Evolutionary conservation across 2,329 filamentous ascomycete species (phyloP), one percentile per base, ranked within the genome.

Genomic region (Alternaria sp.): DNA sequence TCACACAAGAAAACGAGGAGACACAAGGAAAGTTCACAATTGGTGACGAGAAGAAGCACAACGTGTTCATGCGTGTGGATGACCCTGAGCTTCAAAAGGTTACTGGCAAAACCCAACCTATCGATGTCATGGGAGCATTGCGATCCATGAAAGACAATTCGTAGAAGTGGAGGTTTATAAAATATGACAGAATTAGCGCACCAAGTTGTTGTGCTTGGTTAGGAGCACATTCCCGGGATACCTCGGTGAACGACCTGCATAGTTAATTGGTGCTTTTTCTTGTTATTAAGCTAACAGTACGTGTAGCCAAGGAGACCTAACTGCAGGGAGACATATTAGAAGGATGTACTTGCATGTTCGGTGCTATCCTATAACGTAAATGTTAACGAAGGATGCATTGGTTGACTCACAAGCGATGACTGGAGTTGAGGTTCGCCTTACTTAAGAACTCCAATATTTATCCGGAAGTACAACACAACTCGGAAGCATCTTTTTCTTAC

Each of bases 11-110:
- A 62, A 94, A 97, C 79, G 84, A 89, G 80, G 87, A 97, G 81
- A 98, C 95, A 1, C 94, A 97, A 78, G 95, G 95, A 48, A 92
- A 93, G 75, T 98, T 97, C 72, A 99, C 94, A 0, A 98, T 99
- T 79, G 94, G 91, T 0, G 93, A 99, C 74, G 95, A 99, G 81
- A 98, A 98, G 90, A 83, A 92, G 81, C 93, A 98, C 79, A 99
- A 99, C 74, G 92, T 97, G 2, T 99, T 99, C 74, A 98, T 99
- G 95, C 87, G 92, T 68, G 85, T 96, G 84, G 66, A 93, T 87
- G 94, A 97, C 71, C 91, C 93, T 0, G 87, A 87, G 63, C 90
- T 99, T 55, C 92, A 96, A 75, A 91, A 93, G 80, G 90, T 86
- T 11, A 95, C 93, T 0, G 93, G 93, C 43, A 89, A 93, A 81